Conservation (phyloP, 2,329 filamentous ascomycete species). For the Boeremia lycopersici region DNA sequence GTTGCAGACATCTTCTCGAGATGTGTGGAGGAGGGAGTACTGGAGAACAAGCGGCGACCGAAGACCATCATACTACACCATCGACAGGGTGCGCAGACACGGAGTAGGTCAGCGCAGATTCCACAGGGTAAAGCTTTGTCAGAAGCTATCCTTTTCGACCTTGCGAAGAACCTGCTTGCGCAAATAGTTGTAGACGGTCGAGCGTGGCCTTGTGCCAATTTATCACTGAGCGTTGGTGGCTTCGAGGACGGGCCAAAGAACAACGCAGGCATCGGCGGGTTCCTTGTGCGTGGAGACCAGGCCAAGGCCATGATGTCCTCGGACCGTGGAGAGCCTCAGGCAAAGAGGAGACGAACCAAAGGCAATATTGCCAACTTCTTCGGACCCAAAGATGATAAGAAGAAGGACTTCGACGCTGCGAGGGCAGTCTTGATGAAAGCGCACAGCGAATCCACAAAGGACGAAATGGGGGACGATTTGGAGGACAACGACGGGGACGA, state of each 20-base stretch:
- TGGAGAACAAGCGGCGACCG: conserved; percentile 85
- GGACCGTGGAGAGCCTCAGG: conserved; percentile 30
- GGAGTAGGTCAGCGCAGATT: conserved; percentile 77
- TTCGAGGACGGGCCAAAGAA: conserved; percentile 87
- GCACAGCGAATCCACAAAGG: conserved; percentile 34
- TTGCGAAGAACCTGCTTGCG: conserved; percentile 76
- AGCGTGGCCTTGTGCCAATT: conserved; percentile 89
- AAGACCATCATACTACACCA: conserved; percentile 86
- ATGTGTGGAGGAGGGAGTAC: conserved; percentile 85
- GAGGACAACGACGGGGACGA: conserved; percentile 26
- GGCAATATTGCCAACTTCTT: conserved; percentile 49
- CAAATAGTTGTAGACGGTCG: conserved; percentile 79
- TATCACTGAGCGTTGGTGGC: conserved; percentile 86
- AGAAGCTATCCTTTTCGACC: conserved; percentile 72
- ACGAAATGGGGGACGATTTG: conserved; percentile 30
- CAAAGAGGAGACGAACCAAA: conserved; percentile 41
- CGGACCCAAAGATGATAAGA: conserved; percentile 36
- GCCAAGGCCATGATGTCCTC: conserved; percentile 54
- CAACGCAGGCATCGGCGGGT: conserved; percentile 84
- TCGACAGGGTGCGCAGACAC: conserved; percentile 72
- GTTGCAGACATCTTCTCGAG: conserved; percentile 88
- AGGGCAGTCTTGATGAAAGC: conserved; percentile 36
- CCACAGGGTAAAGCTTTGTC: conserved; percentile 75
- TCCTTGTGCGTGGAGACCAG: conserved; percentile 73
- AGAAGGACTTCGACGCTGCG: conserved; percentile 42